These are phyloP conservation scores for Monilinia vaccinii-corymbosi DNA, from an alignment of 2,329 filamentous ascomycete genomes.

Conservation along the genomic window DNA sequence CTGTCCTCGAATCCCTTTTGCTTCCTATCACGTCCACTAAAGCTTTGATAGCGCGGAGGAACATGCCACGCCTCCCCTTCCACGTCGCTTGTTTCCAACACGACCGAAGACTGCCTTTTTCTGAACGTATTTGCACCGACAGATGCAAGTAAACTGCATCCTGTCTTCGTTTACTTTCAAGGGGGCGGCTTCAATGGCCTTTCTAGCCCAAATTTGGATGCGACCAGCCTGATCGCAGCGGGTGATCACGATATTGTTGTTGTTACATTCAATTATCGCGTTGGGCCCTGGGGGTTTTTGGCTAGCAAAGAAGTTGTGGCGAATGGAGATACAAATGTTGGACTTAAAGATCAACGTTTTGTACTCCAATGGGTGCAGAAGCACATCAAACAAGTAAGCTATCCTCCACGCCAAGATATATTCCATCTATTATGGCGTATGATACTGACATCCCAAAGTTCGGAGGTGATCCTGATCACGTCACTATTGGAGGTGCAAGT, in stretches of 20 bases:
- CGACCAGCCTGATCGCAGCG: slow-evolving; percentile 49
- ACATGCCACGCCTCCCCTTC: slow-evolving; percentile 24
- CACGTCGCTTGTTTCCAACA: slow-evolving; percentile 20
- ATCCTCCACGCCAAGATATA: neutral
- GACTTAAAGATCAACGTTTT: slow-evolving; percentile 61
- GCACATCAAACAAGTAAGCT: slow-evolving; percentile 43
- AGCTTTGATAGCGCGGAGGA: slow-evolving; percentile 17
- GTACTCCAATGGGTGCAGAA: slow-evolving; percentile 61
- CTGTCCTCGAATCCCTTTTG: slow-evolving; percentile 1
- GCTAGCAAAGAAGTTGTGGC: slow-evolving; percentile 44
- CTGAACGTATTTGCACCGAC: slow-evolving; percentile 55
- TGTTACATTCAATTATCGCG: slow-evolving; percentile 68
- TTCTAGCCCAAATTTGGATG: slow-evolving; percentile 46
- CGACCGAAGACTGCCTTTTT: slow-evolving; percentile 60
- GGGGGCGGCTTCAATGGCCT: slow-evolving; percentile 51
- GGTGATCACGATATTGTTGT: slow-evolving; percentile 54
- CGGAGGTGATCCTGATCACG: slow-evolving; percentile 58
- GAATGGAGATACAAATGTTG: slow-evolving; percentile 53
- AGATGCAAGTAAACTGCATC: slow-evolving; percentile 37
- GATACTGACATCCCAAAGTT: slow-evolving; percentile 38
- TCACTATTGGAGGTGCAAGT: slow-evolving; percentile 59
- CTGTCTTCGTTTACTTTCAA: slow-evolving; percentile 52
- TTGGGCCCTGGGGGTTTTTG: slow-evolving; percentile 66
- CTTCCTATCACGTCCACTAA: neutral
- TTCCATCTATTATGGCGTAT: neutral